Conservation (phyloP, 169 alveolate genomes). For the Cytauxzoon felis region DNA sequence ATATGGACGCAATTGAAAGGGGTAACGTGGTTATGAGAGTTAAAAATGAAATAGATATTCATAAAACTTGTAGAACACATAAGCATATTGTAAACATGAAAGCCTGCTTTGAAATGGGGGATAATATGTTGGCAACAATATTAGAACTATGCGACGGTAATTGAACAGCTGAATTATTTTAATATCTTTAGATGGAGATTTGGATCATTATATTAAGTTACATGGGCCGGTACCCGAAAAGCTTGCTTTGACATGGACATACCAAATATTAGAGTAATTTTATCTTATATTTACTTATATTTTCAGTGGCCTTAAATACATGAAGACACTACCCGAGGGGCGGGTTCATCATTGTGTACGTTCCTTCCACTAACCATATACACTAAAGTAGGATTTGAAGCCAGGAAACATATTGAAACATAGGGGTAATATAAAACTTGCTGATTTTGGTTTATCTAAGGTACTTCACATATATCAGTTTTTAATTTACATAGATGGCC, state of each 20-base stretch:
- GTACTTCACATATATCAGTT: neutral
- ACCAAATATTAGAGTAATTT: slow-evolving; percentile 77
- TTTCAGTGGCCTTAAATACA: slow-evolving; percentile 71
- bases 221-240: slow-evolving; percentile 84
- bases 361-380: neutral
- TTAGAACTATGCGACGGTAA: slow-evolving; percentile 78
- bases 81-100: slow-evolving; percentile 85
- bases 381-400: slow-evolving; percentile 70
- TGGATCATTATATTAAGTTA: slow-evolving; percentile 80
- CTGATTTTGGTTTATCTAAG: slow-evolving; percentile 86
- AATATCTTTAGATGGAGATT: slow-evolving; percentile 73
- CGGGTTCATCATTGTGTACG: slow-evolving; percentile 80
- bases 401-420: slow-evolving; percentile 86
- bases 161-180: neutral
- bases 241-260: slow-evolving; percentile 82
- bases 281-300: neutral
- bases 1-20: slow-evolving; percentile 79
- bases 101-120: slow-evolving; percentile 85
- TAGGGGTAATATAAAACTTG: slow-evolving; percentile 81
- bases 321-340: slow-evolving; percentile 81
- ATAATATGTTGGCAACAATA: slow-evolving; percentile 78
- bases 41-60: slow-evolving; percentile 83
- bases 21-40: slow-evolving; percentile 82
- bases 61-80: slow-evolving; percentile 80
- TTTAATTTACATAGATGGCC: slow-evolving; percentile 32